Conservation (phyloP, 768 basidiomycete species). For the Boletus rufocinnamomeus region DNA sequence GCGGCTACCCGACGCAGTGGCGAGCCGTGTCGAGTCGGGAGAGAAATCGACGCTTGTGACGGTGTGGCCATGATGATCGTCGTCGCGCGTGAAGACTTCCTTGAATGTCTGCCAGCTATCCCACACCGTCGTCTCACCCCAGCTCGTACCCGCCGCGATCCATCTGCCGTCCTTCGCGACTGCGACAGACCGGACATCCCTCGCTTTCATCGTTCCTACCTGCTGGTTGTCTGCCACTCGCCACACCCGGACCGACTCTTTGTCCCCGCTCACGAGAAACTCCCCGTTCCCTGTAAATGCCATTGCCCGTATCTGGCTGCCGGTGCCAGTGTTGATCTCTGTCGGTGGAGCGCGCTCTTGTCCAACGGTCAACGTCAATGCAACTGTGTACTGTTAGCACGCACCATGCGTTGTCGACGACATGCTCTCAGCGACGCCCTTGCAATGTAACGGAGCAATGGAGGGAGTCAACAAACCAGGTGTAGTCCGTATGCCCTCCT, state of each 20-base stretch:
- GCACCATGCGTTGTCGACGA: slow-evolving; percentile 2
- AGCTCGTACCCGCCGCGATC: slow-evolving; percentile 14
- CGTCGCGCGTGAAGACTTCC: slow-evolving; percentile 4
- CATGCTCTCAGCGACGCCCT: not conserved
- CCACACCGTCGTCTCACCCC: slow-evolving; percentile 16
- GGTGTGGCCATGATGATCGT: slow-evolving; percentile 1
- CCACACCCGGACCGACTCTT: slow-evolving; percentile 14
- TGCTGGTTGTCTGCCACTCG: not conserved
- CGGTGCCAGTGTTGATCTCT: not conserved
- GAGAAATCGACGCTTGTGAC: slow-evolving; percentile 18
- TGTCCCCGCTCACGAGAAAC: slow-evolving; percentile 14
- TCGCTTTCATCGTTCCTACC: not conserved
- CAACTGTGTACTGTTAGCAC: not conserved
- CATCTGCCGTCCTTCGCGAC: slow-evolving; percentile 8
- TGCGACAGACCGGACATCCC: slow-evolving; percentile 11
- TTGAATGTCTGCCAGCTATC: not conserved
- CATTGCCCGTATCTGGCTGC: slow-evolving; percentile 6
- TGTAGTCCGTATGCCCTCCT: not conserved
- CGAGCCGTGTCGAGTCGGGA: slow-evolving; percentile 8
- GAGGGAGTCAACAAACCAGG: not conserved
- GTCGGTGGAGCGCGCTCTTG: not conserved
- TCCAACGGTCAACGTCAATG: slow-evolving; percentile 1
- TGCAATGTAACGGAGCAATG: not conserved
- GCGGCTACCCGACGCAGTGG: slow-evolving; percentile 7
- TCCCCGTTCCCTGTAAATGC: slow-evolving; percentile 6